These are phyloP conservation scores for Colletotrichum sansevieriae DNA, from an alignment of 2,329 filamentous ascomycete genomes.

Conservation along the genomic window DNA sequence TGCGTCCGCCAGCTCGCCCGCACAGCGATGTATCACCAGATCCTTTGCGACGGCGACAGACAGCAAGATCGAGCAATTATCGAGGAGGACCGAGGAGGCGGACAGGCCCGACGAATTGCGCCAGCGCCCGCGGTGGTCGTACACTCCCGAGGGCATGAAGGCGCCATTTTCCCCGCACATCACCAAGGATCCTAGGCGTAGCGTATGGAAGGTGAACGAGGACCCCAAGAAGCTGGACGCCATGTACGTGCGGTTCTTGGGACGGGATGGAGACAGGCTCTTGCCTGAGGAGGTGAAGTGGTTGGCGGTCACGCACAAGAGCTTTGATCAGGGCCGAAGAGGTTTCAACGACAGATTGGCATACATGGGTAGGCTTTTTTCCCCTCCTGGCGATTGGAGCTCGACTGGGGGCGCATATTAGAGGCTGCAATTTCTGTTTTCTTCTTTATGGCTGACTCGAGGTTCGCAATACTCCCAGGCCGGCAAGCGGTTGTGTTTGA, in stretches of 20 bases:
- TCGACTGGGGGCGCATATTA: neutral
- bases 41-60: constrained; percentile 34
- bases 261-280: constrained; percentile 77
- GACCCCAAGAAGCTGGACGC: constrained; percentile 80
- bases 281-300: constrained; percentile 95
- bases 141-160: constrained; percentile 78
- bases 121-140: constrained; percentile 73
- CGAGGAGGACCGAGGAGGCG: constrained; percentile 26
- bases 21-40: constrained; percentile 31
- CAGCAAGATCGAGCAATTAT: constrained; percentile 35
- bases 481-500: constrained; percentile 48
- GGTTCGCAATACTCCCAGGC: constrained; percentile 43
- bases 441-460: constrained; percentile 16
- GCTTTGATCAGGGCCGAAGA: constrained; percentile 93
- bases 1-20: constrained; percentile 25
- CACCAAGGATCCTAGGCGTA: constrained; percentile 65
- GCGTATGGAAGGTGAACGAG: constrained; percentile 78
- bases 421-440: neutral
- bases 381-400: neutral
- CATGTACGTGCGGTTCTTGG: constrained; percentile 83
- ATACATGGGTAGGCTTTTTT: constrained; percentile 78
- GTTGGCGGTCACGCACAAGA: constrained; percentile 97
- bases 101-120: constrained; percentile 31
- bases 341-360: constrained; percentile 95
- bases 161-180: constrained; percentile 74